Base-by-base conservation (phyloP, 371 early-diverging fungal species). In the Capniomyces stellatus region DNA sequence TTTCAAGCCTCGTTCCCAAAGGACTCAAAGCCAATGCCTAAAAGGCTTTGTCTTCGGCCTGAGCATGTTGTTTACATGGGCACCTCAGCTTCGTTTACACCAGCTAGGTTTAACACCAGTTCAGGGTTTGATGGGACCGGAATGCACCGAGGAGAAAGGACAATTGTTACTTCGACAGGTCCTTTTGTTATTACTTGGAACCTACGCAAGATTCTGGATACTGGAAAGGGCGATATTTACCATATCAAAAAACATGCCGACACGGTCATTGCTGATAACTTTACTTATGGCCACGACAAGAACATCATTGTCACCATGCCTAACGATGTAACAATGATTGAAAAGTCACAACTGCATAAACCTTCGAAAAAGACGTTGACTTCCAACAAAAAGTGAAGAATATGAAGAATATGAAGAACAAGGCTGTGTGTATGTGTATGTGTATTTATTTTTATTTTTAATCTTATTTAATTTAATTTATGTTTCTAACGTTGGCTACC, bases 121-220 rank as follows among this genome's bases (percentile, higher is more conserved):
- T 71, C 72, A 10, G 61, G 64, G 18, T n/a, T 13, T 44, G 76
- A 75, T 23, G 57, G 60, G 29, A 66, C 65, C 51, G 23, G 24
- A 19, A 22, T 23, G 10, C 27, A 52, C 39, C 24, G 43, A 51
- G 55, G 59, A 19, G 92, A 91, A 58, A 76, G 75, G 57, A 74
- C 78, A 8, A 93, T 95, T 58, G 81, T 89, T 52, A 87, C 79
- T 43, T 82, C 84, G 46, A 89, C 94, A 4, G 95, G 97, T 2
- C 81, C 83, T 13, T 92, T 78, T 67, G 85, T 96, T 31, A 76
- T 98, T 43, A 80, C 88, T 8, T 98, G 98, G 98, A 89, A 85
- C 67, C 81, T 98, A 63, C 69, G 81, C 35, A 75, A 82, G 15
- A 86, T 86, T 43, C 77, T 84, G 58, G 61, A 69, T 42, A 87